These are phyloP conservation scores for Pleurotus eryngii DNA, from an alignment of 768 basidiomycete species.

Conservation along the genomic window DNA sequence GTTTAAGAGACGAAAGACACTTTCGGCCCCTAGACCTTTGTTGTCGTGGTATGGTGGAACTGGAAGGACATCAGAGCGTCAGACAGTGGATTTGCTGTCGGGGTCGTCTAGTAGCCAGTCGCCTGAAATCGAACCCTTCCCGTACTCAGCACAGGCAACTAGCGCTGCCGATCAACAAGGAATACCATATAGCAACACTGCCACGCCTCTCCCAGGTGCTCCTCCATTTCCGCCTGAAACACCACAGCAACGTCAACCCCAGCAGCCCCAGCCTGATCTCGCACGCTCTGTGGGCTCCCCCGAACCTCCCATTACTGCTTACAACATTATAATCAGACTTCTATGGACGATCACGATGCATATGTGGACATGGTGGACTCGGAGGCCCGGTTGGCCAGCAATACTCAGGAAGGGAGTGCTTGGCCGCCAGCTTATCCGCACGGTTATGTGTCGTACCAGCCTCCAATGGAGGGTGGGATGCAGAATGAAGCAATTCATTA, in stretches of 20 bases:
- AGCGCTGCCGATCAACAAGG: conserved; percentile 1
- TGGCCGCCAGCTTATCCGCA: conserved; percentile 4
- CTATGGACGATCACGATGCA: too few relatives aligned
- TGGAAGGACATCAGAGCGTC: neutral
- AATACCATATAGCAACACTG: neutral
- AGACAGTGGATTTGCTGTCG: conserved; percentile 1
- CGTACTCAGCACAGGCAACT: neutral
- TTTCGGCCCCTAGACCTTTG: neutral
- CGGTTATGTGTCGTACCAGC: neutral
- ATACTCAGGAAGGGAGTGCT: neutral
- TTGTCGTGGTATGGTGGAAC: conserved; percentile 3
- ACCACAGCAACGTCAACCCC: neutral
- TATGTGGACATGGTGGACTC: neutral
- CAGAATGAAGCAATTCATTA: conserved; percentile 2
- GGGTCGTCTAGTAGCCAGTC: neutral
- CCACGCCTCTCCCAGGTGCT: neutral
- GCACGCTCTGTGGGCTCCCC: neutral
- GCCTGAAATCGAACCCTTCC: conserved; percentile 3
- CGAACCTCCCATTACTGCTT: neutral
- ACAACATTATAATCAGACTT: neutral
- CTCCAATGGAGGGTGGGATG: neutral
- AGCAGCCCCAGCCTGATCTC: neutral
- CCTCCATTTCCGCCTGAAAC: neutral
- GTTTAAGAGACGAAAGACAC: neutral
- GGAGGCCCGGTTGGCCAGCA: conserved; percentile 3